These are phyloP conservation scores for Didymella lethalis DNA, from an alignment of 2,329 filamentous ascomycete species.

Conservation along the genomic window DNA sequence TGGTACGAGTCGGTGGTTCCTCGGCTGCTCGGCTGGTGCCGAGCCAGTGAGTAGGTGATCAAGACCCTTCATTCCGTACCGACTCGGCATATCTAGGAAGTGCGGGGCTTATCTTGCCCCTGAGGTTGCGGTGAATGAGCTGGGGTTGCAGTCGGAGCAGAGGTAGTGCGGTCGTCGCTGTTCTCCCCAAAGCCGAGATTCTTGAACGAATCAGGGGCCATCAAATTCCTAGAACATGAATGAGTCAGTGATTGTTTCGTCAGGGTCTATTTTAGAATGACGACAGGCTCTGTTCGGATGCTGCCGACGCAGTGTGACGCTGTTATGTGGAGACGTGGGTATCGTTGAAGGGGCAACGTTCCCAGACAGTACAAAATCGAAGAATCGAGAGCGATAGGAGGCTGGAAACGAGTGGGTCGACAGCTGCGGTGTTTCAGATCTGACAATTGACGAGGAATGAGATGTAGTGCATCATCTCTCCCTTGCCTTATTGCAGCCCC, in stretches of 20 bases:
- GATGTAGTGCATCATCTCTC: slow-evolving; percentile 27
- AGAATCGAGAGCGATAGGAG: slow-evolving; percentile 25
- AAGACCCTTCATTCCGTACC: slow-evolving; percentile 32
- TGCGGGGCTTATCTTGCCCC: slow-evolving; percentile 35
- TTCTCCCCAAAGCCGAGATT: slow-evolving; percentile 82
- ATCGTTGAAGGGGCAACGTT: slow-evolving; percentile 26
- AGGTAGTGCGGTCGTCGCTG: slow-evolving; percentile 29
- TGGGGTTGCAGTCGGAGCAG: slow-evolving; percentile 38
- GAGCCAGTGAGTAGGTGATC: slow-evolving; percentile 32
- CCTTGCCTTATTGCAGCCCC: slow-evolving; percentile 32
- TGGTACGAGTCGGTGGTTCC: slow-evolving; percentile 22
- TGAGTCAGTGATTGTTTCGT: slow-evolving; percentile 31
- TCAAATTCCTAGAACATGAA: slow-evolving; percentile 71
- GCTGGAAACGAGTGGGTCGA: slow-evolving; percentile 33
- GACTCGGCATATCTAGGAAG: slow-evolving; percentile 29
- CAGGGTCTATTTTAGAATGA: slow-evolving; percentile 20
- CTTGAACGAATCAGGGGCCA: slow-evolving; percentile 94
- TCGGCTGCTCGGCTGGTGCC: slow-evolving; percentile 44
- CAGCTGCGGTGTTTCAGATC: slow-evolving; percentile 40
- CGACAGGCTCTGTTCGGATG: slow-evolving; percentile 31
- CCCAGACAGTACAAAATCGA: slow-evolving; percentile 22
- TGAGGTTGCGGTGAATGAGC: slow-evolving; percentile 35
- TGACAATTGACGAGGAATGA: slow-evolving; percentile 37
- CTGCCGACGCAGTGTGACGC: slow-evolving; percentile 36
- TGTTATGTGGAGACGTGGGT: slow-evolving; percentile 29